Percentiles rank a stretch among this genome's conserved stretches.
Conservation (phyloP, 208 protist species). For the Porcisia hertigi region DNA sequence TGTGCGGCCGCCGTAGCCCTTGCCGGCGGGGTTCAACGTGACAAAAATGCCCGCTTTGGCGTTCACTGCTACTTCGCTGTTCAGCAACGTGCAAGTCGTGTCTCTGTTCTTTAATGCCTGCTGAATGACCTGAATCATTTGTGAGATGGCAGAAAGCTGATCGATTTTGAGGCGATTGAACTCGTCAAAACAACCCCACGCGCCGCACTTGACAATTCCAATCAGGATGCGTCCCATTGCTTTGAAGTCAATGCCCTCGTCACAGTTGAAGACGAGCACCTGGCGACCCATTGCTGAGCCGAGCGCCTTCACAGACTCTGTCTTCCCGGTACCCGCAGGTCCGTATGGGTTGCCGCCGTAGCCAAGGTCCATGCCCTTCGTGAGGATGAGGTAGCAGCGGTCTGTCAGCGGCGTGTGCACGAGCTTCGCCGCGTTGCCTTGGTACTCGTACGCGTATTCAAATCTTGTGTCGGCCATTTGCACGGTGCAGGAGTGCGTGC, state of each 20-base stretch:
- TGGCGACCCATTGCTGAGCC: slow-evolving; percentile 92
- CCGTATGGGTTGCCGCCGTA: slow-evolving; percentile 97
- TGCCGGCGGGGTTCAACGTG: slow-evolving; percentile 96
- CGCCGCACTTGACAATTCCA: slow-evolving; percentile 94
- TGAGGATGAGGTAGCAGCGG: slow-evolving; percentile 97
- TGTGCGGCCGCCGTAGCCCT: slow-evolving; percentile 97
- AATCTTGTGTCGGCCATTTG: slow-evolving; percentile 94
- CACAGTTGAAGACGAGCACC: slow-evolving; percentile 96
- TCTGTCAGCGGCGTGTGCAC: slow-evolving; percentile 95
- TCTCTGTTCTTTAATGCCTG: slow-evolving; percentile 87
- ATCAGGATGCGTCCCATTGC: slow-evolving; percentile 95
- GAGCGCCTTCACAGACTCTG: slow-evolving; percentile 96
- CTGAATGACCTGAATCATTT: slow-evolving; percentile 95
- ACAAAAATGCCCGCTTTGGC: slow-evolving; percentile 95
- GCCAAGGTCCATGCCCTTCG: slow-evolving; percentile 95
- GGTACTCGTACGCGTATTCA: slow-evolving; percentile 96
- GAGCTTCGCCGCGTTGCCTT: slow-evolving; percentile 93
- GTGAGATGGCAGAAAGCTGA: slow-evolving; percentile 94
- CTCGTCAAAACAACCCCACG: slow-evolving; percentile 95
- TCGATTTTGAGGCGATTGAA: slow-evolving; percentile 96
- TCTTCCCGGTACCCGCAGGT: slow-evolving; percentile 97
- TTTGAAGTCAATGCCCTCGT: slow-evolving; percentile 95
- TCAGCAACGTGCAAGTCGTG: slow-evolving; percentile 77
- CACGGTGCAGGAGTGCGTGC: slow-evolving; percentile 67
- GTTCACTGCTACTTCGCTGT: slow-evolving; percentile 76